A percentile compares a stretch with the other conserved stretches of the same genome.
phyloP scores from a whole-genome alignment of 2,329 filamentous ascomycete genomes.

The Fusarium temperatum region DNA sequence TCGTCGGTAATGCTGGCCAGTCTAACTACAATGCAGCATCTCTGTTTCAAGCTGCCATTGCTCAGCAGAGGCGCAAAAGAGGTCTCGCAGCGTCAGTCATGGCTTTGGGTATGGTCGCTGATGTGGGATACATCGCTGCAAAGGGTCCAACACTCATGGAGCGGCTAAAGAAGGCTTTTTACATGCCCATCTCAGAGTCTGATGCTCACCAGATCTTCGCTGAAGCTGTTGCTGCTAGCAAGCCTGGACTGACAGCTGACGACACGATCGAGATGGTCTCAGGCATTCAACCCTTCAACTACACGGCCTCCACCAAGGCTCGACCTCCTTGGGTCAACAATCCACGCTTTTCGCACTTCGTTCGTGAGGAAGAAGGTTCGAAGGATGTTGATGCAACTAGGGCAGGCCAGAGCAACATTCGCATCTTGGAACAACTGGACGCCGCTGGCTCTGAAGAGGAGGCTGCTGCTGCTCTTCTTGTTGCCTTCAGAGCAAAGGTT shows the following conservation, averaged over 20 bases:
- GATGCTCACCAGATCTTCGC: constrained; percentile 1
- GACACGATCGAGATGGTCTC: neutral
- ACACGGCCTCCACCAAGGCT: neutral
- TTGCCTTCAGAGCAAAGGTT: neutral
- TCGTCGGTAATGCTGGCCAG: neutral
- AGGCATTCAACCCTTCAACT: neutral
- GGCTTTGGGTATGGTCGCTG: neutral
- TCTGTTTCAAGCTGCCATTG: neutral
- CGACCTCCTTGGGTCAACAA: constrained; percentile 2
- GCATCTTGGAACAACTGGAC: neutral
- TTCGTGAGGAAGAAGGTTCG: neutral
- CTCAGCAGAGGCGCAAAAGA: neutral
- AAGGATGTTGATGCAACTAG: neutral
- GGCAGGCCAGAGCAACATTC: neutral
- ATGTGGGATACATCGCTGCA: neutral
- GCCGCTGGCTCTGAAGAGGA: neutral
- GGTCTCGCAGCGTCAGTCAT: neutral
- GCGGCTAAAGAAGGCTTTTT: neutral
- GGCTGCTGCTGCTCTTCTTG: neutral
- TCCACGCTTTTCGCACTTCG: neutral
- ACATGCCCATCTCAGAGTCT: neutral
- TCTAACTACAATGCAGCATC: constrained; percentile 1
- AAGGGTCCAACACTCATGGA: neutral
- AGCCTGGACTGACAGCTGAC: neutral
- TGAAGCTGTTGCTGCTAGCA: neutral